Evolutionary conservation across 2,329 filamentous ascomycete species (phyloP), one percentile per base, ranked within the genome.

Genomic region (Hypoxylon sp.): DNA sequence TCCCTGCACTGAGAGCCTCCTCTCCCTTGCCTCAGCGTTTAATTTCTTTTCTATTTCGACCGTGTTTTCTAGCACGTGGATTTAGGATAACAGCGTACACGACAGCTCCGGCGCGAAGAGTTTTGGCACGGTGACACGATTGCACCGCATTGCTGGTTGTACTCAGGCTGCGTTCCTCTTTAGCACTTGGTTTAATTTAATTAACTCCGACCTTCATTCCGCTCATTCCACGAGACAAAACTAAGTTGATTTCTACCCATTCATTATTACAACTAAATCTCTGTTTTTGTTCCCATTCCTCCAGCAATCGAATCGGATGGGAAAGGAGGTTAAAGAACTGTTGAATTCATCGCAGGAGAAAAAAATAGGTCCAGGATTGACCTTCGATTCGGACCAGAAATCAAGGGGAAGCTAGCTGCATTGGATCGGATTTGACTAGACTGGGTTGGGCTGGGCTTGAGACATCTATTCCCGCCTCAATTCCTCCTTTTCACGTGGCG

Each of bases 401-500:
- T 51, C 53, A 35, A 63, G 58, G 65, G 68, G 50, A 54, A 59
- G 26, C 53, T 67, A 63, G 66, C 51, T 61, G 56, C 48, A 51
- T 70, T 70, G 58, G 60, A 54, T 65, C 55, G 14, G 51, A 50
- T 58, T 53, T 37, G 57, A 67, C 70, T 67, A 64, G 48, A 47
- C 66, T 64, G 48, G 50, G 53, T 58, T 60, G 55, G 53, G 63
- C 52, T 48, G 62, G 48, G 33, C 35, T 61, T 61, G 51, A 71
- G 60, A 72, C 65, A 63, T 54, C 57, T 33, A 35, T 59, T 31
- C 39, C 58, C 62, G 63, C 67, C 66, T 70, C 71, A 64, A 71
- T 72, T 72, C 68, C 64, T 59, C 61, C 57, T 65, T 68, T 58
- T 67, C 62, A 58, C 53, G 70, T 70, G 68, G 68, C 68, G 65